Evolutionary conservation across 2,329 filamentous ascomycete species (phyloP).

Genomic region (Xylaria sp.): DNA sequence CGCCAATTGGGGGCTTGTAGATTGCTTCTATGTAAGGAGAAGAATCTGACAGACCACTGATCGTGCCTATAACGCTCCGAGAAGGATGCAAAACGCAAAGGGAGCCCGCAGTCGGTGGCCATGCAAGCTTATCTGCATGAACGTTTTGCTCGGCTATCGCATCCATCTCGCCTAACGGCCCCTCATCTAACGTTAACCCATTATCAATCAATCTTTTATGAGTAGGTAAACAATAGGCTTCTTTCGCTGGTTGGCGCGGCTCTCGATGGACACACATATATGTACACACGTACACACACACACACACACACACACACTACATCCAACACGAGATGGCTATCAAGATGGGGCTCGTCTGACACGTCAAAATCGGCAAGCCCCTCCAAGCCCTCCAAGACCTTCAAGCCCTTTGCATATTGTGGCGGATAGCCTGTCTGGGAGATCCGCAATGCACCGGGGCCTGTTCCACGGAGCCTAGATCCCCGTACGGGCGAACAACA

Average conservation of each 20-base stretch:
- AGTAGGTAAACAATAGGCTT: slow-evolving; percentile 4
- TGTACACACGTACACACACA: background rate
- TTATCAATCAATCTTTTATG: slow-evolving; percentile 3
- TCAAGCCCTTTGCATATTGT: slow-evolving; percentile 7
- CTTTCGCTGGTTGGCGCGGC: slow-evolving; percentile 17
- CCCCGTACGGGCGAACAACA: slow-evolving; percentile 12
- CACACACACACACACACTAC: background rate
- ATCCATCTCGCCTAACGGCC: slow-evolving; percentile 6
- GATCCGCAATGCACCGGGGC: slow-evolving; percentile 23
- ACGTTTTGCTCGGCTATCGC: slow-evolving; percentile 26
- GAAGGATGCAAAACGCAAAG: slow-evolving; percentile 7
- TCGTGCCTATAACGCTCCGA: slow-evolving; percentile 12
- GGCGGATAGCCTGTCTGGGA: slow-evolving; percentile 14
- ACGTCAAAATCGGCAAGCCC: no score
- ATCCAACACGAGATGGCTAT: background rate
- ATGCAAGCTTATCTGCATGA: slow-evolving; percentile 30
- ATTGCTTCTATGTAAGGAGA: slow-evolving; percentile 3
- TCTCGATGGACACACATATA: no score
- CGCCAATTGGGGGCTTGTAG: slow-evolving; percentile 8
- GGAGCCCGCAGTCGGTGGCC: slow-evolving; percentile 2
- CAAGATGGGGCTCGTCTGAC: slow-evolving; percentile 6
- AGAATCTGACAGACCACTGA: slow-evolving; percentile 12
- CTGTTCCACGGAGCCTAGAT: slow-evolving; percentile 22
- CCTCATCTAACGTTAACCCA: no score
- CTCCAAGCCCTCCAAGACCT: no score